Evolutionary conservation across 805 yeast genomes (phyloP).

Genomic region (Teunomyces lycoperdinae): DNA sequence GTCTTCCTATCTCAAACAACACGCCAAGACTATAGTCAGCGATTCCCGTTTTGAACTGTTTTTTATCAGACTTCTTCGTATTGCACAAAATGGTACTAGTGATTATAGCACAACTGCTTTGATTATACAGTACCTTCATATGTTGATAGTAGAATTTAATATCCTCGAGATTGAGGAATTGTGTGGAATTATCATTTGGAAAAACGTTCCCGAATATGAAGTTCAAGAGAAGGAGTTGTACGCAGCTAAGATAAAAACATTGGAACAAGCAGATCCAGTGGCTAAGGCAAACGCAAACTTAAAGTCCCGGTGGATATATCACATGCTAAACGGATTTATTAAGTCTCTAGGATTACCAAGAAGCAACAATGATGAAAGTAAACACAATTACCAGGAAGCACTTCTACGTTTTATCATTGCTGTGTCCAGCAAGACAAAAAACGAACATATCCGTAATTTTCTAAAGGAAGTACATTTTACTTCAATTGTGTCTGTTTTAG

Average conservation of each 20-base stretch:
- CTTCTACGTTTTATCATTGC: background rate
- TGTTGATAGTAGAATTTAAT: background rate
- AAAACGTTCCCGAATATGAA: constrained; percentile 11
- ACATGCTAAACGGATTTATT: background rate
- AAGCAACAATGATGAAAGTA: background rate
- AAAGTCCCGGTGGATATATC: constrained; percentile 7
- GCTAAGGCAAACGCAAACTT: constrained; percentile 1
- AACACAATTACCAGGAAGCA: background rate
- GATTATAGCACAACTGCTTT: background rate
- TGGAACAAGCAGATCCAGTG: background rate
- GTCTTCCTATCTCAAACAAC: background rate
- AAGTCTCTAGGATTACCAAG: background rate
- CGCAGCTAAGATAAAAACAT: background rate
- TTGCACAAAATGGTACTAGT: constrained; percentile 9
- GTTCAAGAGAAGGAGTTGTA: background rate
- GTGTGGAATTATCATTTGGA: constrained; percentile 34
- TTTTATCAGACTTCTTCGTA: constrained; percentile 25
- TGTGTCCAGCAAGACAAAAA: background rate
- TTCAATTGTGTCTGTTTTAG: background rate
- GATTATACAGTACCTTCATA: background rate
- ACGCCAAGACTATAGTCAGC: constrained; percentile 12
- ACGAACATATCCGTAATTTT: background rate
- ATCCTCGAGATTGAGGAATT: constrained; percentile 6
- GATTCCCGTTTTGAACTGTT: constrained; percentile 22
- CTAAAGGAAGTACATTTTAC: background rate